A percentile compares a stretch with the other conserved stretches of the same genome.
These are phyloP conservation scores for Puccinia coronata DNA, from an alignment of 1,284 basidiomycete genomes.

Conservation along the genomic window DNA sequence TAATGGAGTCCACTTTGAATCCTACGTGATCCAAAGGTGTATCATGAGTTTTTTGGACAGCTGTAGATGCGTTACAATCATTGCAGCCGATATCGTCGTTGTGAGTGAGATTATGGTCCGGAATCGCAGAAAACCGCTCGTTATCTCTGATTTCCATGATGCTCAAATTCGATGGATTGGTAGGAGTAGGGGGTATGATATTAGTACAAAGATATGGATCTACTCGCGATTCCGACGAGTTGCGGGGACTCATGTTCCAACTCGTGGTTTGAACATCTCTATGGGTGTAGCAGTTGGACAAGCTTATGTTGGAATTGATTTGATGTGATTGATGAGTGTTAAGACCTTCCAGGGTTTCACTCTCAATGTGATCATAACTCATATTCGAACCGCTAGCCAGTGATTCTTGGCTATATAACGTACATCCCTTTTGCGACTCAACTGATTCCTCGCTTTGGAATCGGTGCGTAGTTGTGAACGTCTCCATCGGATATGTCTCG, in stretches of 20 bases:
- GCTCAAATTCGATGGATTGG: background rate
- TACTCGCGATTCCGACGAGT: conserved; percentile 1
- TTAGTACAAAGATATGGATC: background rate
- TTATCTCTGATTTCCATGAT: background rate
- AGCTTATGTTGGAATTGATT: background rate
- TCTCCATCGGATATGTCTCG: background rate
- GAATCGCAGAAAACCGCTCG: background rate
- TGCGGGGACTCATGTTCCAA: background rate
- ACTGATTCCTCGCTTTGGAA: conserved; percentile 6
- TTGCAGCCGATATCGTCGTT: background rate
- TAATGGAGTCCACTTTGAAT: background rate
- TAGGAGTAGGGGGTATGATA: background rate
- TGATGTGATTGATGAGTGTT: background rate
- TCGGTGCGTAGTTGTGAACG: background rate
- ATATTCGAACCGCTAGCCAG: background rate
- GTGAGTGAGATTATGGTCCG: background rate
- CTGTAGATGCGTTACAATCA: background rate
- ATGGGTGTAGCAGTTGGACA: background rate
- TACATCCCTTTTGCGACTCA: background rate
- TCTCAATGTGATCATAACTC: background rate
- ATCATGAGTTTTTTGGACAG: background rate
- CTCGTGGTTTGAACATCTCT: background rate
- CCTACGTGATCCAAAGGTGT: background rate
- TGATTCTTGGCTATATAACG: conserved; percentile 19
- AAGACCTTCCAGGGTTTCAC: background rate